phyloP scores from a whole-genome alignment of 1,139 yeast genomes.

The Hyphopichia fennica region DNA sequence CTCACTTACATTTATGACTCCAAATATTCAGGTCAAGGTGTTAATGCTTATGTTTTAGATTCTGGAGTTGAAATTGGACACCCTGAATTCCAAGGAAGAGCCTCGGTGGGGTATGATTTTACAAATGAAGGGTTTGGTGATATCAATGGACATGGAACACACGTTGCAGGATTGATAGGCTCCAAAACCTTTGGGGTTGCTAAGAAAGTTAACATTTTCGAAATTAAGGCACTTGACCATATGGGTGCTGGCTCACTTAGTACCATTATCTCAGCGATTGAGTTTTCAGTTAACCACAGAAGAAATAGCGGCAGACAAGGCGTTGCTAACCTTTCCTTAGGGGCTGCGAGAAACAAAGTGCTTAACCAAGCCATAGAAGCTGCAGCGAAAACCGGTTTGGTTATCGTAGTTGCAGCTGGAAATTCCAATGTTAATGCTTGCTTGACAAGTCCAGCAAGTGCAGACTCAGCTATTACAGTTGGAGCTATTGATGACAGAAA shows the following conservation, averaged over 20 bases:
- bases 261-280: slow-evolving; percentile 68
- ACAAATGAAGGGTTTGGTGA: slow-evolving; percentile 66
- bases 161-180: slow-evolving; percentile 88
- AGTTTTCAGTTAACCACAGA: slow-evolving; percentile 67
- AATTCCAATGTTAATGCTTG: slow-evolving; percentile 79
- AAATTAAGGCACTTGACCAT: slow-evolving; percentile 66
- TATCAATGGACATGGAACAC: slow-evolving; percentile 77
- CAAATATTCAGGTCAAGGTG: slow-evolving; percentile 35
- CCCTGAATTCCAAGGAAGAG: slow-evolving; percentile 69
- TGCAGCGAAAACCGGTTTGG: slow-evolving; percentile 67
- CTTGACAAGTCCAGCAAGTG: slow-evolving; percentile 75
- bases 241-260: slow-evolving; percentile 69
- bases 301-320: slow-evolving; percentile 44
- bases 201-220: slow-evolving; percentile 61
- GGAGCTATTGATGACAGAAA: slow-evolving; percentile 81
- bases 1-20: slow-evolving; percentile 27
- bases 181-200: slow-evolving; percentile 80
- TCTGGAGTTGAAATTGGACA: slow-evolving; percentile 65
- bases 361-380: slow-evolving; percentile 74
- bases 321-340: slow-evolving; percentile 79
- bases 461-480: slow-evolving; percentile 70
- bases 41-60: slow-evolving; percentile 78
- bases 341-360: slow-evolving; percentile 64
- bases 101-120: slow-evolving; percentile 56
- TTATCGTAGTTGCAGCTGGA: slow-evolving; percentile 89